These are phyloP conservation scores for Diaporthe ilicicola DNA, from an alignment of 2,329 filamentous ascomycete genomes.

Conservation along the genomic window DNA sequence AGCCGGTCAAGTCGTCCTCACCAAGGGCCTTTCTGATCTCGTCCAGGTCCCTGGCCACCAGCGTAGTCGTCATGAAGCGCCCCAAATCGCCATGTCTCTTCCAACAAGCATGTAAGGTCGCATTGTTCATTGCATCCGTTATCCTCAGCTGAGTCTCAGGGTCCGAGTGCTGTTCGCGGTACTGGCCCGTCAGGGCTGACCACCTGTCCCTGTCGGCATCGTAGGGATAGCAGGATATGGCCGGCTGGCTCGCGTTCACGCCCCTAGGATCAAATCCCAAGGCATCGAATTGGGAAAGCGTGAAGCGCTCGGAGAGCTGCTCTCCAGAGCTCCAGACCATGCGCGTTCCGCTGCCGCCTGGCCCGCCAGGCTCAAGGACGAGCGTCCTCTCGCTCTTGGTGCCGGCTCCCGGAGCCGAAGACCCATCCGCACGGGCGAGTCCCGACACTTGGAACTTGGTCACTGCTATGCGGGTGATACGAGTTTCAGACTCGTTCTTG, in stretches of 20 bases:
- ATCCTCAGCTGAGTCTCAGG: slow-evolving; percentile 50
- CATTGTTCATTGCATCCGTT: slow-evolving; percentile 56
- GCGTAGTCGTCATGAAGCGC: slow-evolving; percentile 55
- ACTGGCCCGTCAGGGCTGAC: slow-evolving; percentile 49
- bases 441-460: slow-evolving; percentile 59
- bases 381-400: slow-evolving; percentile 56
- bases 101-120: slow-evolving; percentile 53
- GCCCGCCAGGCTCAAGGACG: slow-evolving; percentile 60
- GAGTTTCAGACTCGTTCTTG: slow-evolving; percentile 51
- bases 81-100: slow-evolving; percentile 53
- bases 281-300: slow-evolving; percentile 54
- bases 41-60: slow-evolving; percentile 58
- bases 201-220: slow-evolving; percentile 57
- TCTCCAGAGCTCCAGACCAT: slow-evolving; percentile 51
- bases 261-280: slow-evolving; percentile 65
- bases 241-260: slow-evolving; percentile 56
- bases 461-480: slow-evolving; percentile 56
- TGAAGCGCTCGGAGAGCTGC: slow-evolving; percentile 49
- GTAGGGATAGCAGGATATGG: slow-evolving; percentile 55
- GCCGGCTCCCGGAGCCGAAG: slow-evolving; percentile 34
- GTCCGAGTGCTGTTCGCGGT: slow-evolving; percentile 47
- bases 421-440: slow-evolving; percentile 42
- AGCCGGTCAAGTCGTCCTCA: slow-evolving; percentile 57
- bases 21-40: slow-evolving; percentile 55
- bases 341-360: slow-evolving; percentile 56